phyloP scores from a whole-genome alignment of 2,329 filamentous ascomycete species.

The Botrytis cinerea region DNA sequence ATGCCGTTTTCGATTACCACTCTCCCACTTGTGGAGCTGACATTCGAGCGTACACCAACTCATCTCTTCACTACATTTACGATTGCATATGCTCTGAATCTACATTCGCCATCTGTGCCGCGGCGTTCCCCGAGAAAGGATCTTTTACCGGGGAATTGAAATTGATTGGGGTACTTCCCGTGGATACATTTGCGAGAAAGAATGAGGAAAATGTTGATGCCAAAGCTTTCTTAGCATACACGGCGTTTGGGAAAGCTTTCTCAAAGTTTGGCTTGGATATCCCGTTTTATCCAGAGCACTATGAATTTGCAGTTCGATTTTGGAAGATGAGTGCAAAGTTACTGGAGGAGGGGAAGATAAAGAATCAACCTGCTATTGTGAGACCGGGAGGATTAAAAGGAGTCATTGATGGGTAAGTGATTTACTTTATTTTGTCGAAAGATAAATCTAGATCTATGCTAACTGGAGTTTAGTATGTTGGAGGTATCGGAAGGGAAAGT shows the following conservation, averaged over 20 bases:
- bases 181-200: not conserved
- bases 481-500: not conserved
- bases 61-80: slow-evolving; percentile 38
- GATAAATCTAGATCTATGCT: too few species aligned
- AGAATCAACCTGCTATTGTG: too few species aligned
- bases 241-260: too few species aligned
- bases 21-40: slow-evolving; percentile 45
- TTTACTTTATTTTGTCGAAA: too few species aligned
- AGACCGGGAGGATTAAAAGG: too few species aligned
- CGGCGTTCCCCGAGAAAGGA: not conserved
- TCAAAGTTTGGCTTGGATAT: too few species aligned
- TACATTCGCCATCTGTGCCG: slow-evolving; percentile 23
- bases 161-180: not conserved
- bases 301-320: too few species aligned
- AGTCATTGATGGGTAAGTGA: too few species aligned
- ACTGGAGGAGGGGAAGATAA: too few species aligned
- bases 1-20: slow-evolving; percentile 48
- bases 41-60: slow-evolving; percentile 52
- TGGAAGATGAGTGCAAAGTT: too few species aligned
- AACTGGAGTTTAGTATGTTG: not conserved
- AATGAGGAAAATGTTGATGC: not conserved
- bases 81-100: slow-evolving; percentile 42
- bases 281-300: too few species aligned
- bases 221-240: not conserved
- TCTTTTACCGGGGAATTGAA: not conserved